Evolutionary conservation across 768 basidiomycete species (phyloP), one percentile per base, ranked within the genome.

Genomic region (Trametes villosa): DNA sequence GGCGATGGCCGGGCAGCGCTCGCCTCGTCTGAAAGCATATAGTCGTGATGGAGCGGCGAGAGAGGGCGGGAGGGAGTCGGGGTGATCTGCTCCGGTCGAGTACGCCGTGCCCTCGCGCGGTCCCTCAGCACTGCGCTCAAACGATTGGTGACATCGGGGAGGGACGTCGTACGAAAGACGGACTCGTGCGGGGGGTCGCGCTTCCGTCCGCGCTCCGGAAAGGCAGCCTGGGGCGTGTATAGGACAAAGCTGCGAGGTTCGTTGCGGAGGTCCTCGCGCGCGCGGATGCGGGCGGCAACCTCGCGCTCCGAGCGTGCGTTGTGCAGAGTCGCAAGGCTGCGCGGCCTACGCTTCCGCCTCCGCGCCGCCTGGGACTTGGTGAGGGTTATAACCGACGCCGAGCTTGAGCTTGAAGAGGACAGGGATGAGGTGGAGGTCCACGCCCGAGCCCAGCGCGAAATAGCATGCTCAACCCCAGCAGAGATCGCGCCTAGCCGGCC

Each of bases 381-480:
- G 41, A 66, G 44, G 34, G 77, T 68, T 15, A 81, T 77, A 60
- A 76, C 71, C 27, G 81, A 80, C n/a, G 78, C 76, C 27, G 71
- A 73, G 29, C 77, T 79, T 68, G 71, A 78, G 66, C 67, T 67
- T 3, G 77, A 74, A 4, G 81, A 79, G 0, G 81, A 79, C 2
- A 67, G 31, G 2, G 80, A 80, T 0, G 83, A 77, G 2, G 75
- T 69, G 0, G 79, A 76, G 1, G 76, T 74, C 67, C 78, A 79
- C 41, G 79, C 78, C 62, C 84, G 78, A 22, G 88, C 88, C 89
- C 89, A 92, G 60, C 85, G 82, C 36, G 86, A 75, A 59, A 91
- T 89, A 8, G 89, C 89, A 49, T 81, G 78, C 64, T 92, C 90
- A 11, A 91, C 80, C 36, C 87, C 81, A 1, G 86, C 80, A 20